Evolutionary conservation across 768 basidiomycete genomes (phyloP), one percentile per base, ranked within the genome.

Genomic region (Termitomyces sp.): DNA sequence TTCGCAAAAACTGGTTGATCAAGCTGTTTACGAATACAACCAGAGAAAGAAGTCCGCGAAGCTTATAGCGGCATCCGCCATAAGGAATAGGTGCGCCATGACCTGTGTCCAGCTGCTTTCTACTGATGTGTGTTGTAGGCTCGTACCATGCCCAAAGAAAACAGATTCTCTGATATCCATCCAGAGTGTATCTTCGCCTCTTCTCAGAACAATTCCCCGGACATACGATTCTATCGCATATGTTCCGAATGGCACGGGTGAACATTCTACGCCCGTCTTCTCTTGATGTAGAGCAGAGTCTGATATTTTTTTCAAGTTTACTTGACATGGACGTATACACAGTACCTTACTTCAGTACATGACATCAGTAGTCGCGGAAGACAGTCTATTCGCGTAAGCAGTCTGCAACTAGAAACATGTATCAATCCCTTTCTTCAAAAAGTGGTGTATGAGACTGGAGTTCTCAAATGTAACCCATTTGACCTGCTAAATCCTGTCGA

Each of bases 401-500:
- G 7, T 68, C 63, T 17, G 56, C 63, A 3, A 76, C 65, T 0
- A 75, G 48, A 40, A 70, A 40, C 68, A 79, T 70, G 61, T 72
- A 79, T 55, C 64, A 61, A 43, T 73, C 72, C 27, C 66, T 61
- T 64, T 79, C 78, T 64, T 80, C 80, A 51, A 66, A 70, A 27
- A 72, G 70, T 14, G 78, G 72, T n/a, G 67, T 66, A 60, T 81
- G 80, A n/a, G n/a, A 48, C 76, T 75, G 3, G 76, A 75, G 3
- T 76, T 65, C 37, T 72, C 67, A 44, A 80, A 74, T 5, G 70
- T 75, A 35, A 74, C 66, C 79, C 79, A 80, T 59, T 73, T 75
- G 16, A 74, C 75, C 34, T 70, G 69, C 32, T 62, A 60, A 19
- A 81, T 75, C 6, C 59, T 48, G 10, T 73, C 62, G 56, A 77